Conservation (phyloP, 2,329 filamentous ascomycete genomes). For the Ophiostoma australiae region DNA sequence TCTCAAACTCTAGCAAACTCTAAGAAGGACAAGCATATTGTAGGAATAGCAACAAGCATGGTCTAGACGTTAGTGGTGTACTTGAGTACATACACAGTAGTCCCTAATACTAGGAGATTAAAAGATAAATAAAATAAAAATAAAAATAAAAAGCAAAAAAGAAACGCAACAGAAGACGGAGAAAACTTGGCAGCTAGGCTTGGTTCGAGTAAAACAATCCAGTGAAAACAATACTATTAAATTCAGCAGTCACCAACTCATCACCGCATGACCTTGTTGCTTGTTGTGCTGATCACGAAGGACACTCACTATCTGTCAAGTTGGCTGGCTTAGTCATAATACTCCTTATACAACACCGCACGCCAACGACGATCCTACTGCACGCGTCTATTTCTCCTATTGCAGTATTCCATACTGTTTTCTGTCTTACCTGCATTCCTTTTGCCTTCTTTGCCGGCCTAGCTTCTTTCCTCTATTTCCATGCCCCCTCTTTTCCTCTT, state of each 20-base stretch:
- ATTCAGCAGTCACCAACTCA: not conserved
- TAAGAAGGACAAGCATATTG: constrained; percentile 2
- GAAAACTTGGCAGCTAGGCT: constrained; percentile 10
- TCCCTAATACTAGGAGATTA: not conserved
- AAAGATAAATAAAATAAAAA: not conserved
- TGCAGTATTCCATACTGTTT: not conserved
- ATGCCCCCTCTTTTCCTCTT: not conserved
- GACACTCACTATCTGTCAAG: not conserved
- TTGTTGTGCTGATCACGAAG: not conserved
- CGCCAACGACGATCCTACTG: not conserved
- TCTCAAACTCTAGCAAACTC: not conserved
- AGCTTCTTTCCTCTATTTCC: not conserved
- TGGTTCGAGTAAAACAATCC: not conserved
- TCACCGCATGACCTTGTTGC: not conserved
- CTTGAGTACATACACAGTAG: not conserved
- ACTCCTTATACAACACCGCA: too few relatives aligned
- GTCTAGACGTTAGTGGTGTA: not conserved
- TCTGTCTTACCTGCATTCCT: not conserved
- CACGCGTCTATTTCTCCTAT: not conserved
- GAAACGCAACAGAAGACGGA: not conserved
- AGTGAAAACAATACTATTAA: not conserved
- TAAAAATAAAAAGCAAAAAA: constrained; percentile 1
- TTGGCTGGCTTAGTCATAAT: too few relatives aligned
- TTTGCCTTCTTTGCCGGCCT: constrained; percentile 4
- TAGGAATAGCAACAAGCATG: not conserved